phyloP scores from a whole-genome alignment of 2,329 filamentous ascomycete species.

The Aspergillus tanneri region DNA sequence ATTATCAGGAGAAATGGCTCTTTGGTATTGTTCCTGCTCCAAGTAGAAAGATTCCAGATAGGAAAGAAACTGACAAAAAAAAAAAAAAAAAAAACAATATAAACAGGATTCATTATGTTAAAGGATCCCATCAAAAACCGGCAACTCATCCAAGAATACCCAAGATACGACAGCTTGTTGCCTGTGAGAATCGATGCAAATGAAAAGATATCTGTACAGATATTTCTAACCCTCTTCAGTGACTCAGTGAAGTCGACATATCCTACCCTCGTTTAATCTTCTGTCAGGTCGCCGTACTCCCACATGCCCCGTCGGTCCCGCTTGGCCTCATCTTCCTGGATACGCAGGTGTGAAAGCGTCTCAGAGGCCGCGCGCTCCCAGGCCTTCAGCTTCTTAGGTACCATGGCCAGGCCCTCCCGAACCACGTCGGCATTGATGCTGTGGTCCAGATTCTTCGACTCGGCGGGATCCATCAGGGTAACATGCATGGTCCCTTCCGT shows the following conservation, averaged over 20 bases:
- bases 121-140: slow-evolving; percentile 6
- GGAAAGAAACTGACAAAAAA: neutral
- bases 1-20: neutral
- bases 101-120: slow-evolving; percentile 14
- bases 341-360: slow-evolving; percentile 68
- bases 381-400: slow-evolving; percentile 83
- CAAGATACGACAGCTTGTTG: slow-evolving; percentile 4
- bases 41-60: no score
- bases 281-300: slow-evolving; percentile 97
- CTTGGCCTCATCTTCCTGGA: slow-evolving; percentile 77
- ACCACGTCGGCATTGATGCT: slow-evolving; percentile 90
- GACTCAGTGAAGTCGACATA: slow-evolving; percentile 1
- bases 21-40: neutral
- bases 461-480: slow-evolving; percentile 78
- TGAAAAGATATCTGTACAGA: slow-evolving; percentile 13
- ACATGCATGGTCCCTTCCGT: slow-evolving; percentile 82
- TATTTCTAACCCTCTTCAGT: slow-evolving; percentile 1
- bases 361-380: slow-evolving; percentile 80
- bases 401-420: slow-evolving; percentile 80
- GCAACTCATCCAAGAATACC: neutral
- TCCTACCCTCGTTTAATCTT: slow-evolving; percentile 59
- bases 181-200: slow-evolving; percentile 9
- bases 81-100: neutral
- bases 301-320: slow-evolving; percentile 80
- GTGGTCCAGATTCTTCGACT: slow-evolving; percentile 62